These are phyloP conservation scores for Aegilops tauschii DNA, from an alignment of 176 grass and related monocot genomes.

Conservation along the genomic window DNA sequence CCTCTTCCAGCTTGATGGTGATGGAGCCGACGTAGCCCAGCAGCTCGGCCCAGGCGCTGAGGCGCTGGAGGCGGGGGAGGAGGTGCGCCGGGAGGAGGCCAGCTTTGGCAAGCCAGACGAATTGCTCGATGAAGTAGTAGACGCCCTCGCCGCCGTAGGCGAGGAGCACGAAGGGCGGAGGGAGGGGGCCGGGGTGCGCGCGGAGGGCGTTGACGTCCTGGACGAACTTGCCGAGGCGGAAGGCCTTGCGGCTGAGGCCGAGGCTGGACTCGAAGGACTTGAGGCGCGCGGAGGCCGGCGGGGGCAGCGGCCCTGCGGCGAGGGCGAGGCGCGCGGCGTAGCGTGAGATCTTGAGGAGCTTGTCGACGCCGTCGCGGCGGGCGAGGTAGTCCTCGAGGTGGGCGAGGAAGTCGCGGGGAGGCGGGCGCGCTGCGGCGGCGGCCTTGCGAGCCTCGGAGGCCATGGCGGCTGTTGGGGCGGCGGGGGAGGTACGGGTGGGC, in stretches of 20 bases:
- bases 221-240: conserved; percentile 94
- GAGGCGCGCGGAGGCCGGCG: conserved; percentile 41
- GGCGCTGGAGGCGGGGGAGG: conserved; percentile 47
- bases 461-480: conserved; percentile 14
- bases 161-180: conserved; percentile 40
- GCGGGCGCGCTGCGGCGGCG: not conserved
- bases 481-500: not conserved
- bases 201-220: conserved; percentile 76
- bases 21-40: conserved; percentile 59
- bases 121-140: conserved; percentile 75
- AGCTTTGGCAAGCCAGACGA: conserved; percentile 62
- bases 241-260: conserved; percentile 89
- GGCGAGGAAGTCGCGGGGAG: conserved; percentile 65
- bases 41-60: conserved; percentile 60
- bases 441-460: conserved; percentile 24
- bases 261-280: conserved; percentile 83
- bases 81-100: conserved; percentile 54
- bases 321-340: conserved; percentile 81
- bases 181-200: not conserved
- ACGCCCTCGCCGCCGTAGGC: conserved; percentile 64
- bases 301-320: conserved; percentile 36
- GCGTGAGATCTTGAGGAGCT: conserved; percentile 96
- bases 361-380: conserved; percentile 94
- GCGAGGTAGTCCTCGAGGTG: conserved; percentile 88
- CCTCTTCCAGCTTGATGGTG: conserved; percentile 50